Evolutionary conservation across 257 asterid genomes (phyloP).

Genomic region (Knoxia roxburghii): DNA sequence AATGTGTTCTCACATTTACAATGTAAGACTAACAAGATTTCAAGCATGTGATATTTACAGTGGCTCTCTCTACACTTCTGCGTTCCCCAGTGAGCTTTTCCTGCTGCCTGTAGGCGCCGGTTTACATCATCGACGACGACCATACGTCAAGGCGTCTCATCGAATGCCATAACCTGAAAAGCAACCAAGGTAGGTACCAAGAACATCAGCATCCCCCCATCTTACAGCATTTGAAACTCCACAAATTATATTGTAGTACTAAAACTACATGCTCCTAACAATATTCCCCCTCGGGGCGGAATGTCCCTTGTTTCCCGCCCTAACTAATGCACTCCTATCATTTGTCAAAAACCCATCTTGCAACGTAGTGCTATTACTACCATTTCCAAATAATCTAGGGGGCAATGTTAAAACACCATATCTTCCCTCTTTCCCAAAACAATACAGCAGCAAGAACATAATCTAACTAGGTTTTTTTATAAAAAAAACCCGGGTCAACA

Average conservation of each 20-base stretch:
- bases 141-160: constrained; percentile 53
- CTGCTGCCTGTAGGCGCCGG: constrained; percentile 16
- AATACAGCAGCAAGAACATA: background rate
- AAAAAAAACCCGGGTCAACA: background rate
- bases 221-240: too few species aligned
- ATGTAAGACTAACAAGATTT: constrained; percentile 9
- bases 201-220: background rate
- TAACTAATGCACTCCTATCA: too few species aligned
- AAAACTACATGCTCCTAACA: too few species aligned
- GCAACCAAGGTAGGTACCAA: constrained; percentile 16
- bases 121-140: constrained; percentile 32
- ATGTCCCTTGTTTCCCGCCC: too few species aligned
- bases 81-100: constrained; percentile 20
- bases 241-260: too few species aligned
- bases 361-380: too few species aligned
- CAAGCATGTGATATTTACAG: constrained; percentile 42
- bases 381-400: too few species aligned
- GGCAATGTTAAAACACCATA: too few species aligned
- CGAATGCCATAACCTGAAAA: constrained; percentile 75
- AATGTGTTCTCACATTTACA: constrained; percentile 9
- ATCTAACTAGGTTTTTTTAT: background rate
- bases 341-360: too few species aligned
- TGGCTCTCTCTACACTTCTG: constrained; percentile 38
- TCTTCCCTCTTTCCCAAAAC: too few species aligned
- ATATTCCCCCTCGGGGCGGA: too few species aligned